Evolutionary conservation across 75 land plant species (phyloP), one percentile per base, ranked within the genome.

Genomic region (Azolla pinnata): DNA sequence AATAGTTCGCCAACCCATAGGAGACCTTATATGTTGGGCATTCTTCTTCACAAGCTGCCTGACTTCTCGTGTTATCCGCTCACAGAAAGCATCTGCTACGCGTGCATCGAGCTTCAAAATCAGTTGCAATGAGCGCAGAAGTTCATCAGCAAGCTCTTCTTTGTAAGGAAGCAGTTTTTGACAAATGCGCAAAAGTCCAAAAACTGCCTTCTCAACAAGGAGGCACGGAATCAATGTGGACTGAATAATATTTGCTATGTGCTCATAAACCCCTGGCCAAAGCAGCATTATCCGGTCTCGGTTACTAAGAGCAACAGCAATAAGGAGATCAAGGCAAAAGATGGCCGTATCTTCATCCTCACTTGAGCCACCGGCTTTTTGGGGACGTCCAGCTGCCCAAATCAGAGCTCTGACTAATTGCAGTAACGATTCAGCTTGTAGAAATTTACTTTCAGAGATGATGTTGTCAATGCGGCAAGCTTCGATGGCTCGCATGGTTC

Each of bases 261-360:
- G 66, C 31, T 86, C 96, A 65, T 90, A 78, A 76, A 83, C 83
- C 44, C 56, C 63, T 32, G 80, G 91, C 99, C 97, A 95, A 33
- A 90, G 80, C 0, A 58, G 55, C 47, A 65, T 42, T 62, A 88
- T 81, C 7, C 85, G 57, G 53, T 95, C 74, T 16, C 79, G 65
- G 60, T 95, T 95, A 57, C 65, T 64, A 14, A 78, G 30, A 20
- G 88, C 46, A 32, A 89, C 70, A 20, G 75, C 62, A 24, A 69
- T 65, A 40, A 95, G 59, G 24, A 95, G 75, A 52, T 95, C 97
- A 72, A 83, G 77, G 70, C 97, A 95, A 64, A 95, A 95, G 0
- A 80, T 81, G 16, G 88, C 87, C 25, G 97, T 83, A 27, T 95
- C 99, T 48, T 95, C 91, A 44, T 95, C 97, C 42, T 93, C 99